Conservation (phyloP, 1,139 yeast species). For the Saccharomyces hybrid region DNA sequence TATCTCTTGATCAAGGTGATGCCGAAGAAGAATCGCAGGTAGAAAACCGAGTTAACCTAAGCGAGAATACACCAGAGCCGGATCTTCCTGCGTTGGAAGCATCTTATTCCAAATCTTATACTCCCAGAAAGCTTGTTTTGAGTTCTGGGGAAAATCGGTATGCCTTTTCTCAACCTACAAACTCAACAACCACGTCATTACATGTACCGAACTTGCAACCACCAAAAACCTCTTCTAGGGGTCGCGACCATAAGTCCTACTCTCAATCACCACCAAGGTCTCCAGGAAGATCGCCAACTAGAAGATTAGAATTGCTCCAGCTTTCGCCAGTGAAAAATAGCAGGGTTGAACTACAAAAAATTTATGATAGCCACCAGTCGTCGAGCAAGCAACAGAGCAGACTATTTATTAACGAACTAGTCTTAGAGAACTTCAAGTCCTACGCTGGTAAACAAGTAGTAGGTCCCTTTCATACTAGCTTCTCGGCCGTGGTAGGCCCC, state of each 20-base stretch:
- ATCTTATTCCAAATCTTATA: slow-evolving; percentile 5
- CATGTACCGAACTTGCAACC: slow-evolving; percentile 18
- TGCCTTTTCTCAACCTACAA: slow-evolving; percentile 23
- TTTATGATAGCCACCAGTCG: slow-evolving; percentile 24
- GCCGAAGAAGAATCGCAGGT: not conserved
- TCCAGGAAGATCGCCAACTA: slow-evolving; percentile 34
- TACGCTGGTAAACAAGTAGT: slow-evolving; percentile 92
- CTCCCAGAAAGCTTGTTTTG: slow-evolving; percentile 27
- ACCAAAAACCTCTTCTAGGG: slow-evolving; percentile 19
- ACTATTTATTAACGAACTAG: slow-evolving; percentile 65
- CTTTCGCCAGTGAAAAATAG: slow-evolving; percentile 36
- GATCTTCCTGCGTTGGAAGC: not conserved
- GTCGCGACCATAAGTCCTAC: slow-evolving; percentile 23
- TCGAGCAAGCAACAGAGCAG: slow-evolving; percentile 33
- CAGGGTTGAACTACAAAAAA: slow-evolving; percentile 28
- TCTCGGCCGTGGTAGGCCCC: slow-evolving; percentile 98
- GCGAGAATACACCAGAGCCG: slow-evolving; percentile 1
- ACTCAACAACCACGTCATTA: slow-evolving; percentile 18
- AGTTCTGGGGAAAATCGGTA: slow-evolving; percentile 22
- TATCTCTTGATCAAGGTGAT: not conserved
- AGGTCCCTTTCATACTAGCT: slow-evolving; percentile 91
- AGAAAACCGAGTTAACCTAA: not conserved
- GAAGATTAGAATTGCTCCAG: slow-evolving; percentile 35
- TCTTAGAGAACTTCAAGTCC: slow-evolving; percentile 82
- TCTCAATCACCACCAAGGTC: slow-evolving; percentile 34